A percentile compares a stretch with the other conserved stretches of the same genome.
Conservation (phyloP, 495 filamentous ascomycete species). For the Aspergillus kassunensis region DNA sequence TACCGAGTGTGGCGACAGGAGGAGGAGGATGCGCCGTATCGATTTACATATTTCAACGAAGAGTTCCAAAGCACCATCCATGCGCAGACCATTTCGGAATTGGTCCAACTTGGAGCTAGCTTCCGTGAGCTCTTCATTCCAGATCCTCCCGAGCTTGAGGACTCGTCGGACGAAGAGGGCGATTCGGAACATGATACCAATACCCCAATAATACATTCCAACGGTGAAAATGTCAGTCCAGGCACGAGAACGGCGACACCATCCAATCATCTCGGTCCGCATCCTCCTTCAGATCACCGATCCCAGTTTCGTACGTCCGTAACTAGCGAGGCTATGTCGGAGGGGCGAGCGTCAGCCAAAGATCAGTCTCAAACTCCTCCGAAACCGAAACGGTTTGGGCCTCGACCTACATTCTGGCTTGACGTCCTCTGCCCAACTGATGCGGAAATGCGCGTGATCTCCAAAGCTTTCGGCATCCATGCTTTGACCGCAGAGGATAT, state of each 20-base stretch:
- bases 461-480: slow-evolving; percentile 92
- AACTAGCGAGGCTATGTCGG: slow-evolving; percentile 32
- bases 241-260: slow-evolving; percentile 4
- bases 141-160: slow-evolving; percentile 60
- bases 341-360: slow-evolving; percentile 22
- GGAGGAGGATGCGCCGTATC: slow-evolving; percentile 87
- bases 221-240: slow-evolving; percentile 1
- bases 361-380: slow-evolving; percentile 19
- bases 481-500: slow-evolving; percentile 95
- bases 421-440: slow-evolving; percentile 89
- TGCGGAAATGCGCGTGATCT: slow-evolving; percentile 84
- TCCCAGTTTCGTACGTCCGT: slow-evolving; percentile 21
- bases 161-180: slow-evolving; percentile 62
- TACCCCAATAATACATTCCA: slow-evolving; percentile 18
- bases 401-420: slow-evolving; percentile 92
- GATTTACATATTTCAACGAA: slow-evolving; percentile 98
- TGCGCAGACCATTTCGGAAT: slow-evolving; percentile 87
- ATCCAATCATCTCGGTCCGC: slow-evolving; percentile 6
- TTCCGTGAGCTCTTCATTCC: slow-evolving; percentile 86
- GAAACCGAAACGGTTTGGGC: slow-evolving; percentile 70
- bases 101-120: slow-evolving; percentile 75
- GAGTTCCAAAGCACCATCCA: slow-evolving; percentile 93
- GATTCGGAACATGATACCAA: slow-evolving; percentile 43
- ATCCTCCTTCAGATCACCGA: slow-evolving; percentile 7
- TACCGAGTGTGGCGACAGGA: slow-evolving; percentile 76